Evolutionary conservation across 2,329 filamentous ascomycete species (phyloP), one percentile per base, ranked within the genome.

Genomic region (Knufia fluminis): DNA sequence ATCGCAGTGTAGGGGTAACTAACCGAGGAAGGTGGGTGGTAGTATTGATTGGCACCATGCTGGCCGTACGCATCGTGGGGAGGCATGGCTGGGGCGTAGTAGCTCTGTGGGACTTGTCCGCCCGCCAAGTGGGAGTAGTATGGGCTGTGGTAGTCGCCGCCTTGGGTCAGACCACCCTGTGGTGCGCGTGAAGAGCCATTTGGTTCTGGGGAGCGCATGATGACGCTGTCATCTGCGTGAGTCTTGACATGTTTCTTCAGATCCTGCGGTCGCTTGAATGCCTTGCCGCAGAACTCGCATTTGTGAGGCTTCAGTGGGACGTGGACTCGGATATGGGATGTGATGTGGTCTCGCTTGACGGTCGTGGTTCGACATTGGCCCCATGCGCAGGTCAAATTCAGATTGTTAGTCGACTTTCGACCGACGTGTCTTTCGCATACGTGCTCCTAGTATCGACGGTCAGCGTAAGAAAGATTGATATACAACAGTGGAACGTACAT

Each of bases 241-340:
- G 91, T 97, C 82, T 97, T 98, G 69, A 97, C 89, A 67, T 98
- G 92, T 75, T 98, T 98, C 81, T 98, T 97, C 62, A 98, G 69
- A 73, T 98, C 92, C 72, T 98, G 92, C 2, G 92, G 92, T 28
- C 92, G 86, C 80, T 98, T 98, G 78, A 98, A 98, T 1, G 90
- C 90, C 75, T 98, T 98, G 65, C 88, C 88, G 65, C 92, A 98
- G 71, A 96, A 94, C 66, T 96, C 90, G 69, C 92, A 98, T 71
- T 96, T 97, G 75, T 98, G 92, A 59, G 92, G 92, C 77, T 98
- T 98, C 54, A 98, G 75, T 1, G 92, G 92, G n/a, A 98, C 91
- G 67, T 98, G 92, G 48, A 97, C 92, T 57, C 92, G 87, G 61
- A 98, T 96, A 70, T 98, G 92, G 45, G 92, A 97, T 45, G 92